Base-by-base conservation (phyloP, 257 asterid genomes). In the Thymus mandschuricus region DNA sequence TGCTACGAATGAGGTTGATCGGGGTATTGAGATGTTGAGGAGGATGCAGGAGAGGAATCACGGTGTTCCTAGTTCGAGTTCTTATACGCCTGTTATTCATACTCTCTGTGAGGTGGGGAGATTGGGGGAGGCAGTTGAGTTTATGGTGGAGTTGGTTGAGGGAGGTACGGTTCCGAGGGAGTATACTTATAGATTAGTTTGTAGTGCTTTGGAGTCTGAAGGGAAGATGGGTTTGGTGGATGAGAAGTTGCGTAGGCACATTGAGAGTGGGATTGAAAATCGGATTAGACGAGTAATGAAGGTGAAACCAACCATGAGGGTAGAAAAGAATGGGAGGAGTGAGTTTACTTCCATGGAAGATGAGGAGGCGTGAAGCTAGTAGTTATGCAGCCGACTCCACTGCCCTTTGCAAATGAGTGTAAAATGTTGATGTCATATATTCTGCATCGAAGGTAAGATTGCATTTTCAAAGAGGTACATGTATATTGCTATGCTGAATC, bases 81-180 rank as follows among this genome's bases (percentile, higher is more conserved):
- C 92, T 44, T 91, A 85, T 71, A 94, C 98, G 0, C 89, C 97
- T 2, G 81, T 91, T 28, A 86, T 91, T 66, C 99, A 94, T 73
- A 71, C 87, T 15, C 75, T 94, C 1, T 91, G 97, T 84, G 99
- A 89, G 83, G 85, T 78, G 9, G 95, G 95, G 72, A 89, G 98
- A 77, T 82, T 75, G 69, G 74, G 12, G 1, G 96, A 94, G 75
- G 98, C 97, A 6, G 68, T 74, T 71, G 86, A 76, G 76, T 84
- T 86, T 69, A 55, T 94, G 73, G 79, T 71, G 50, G 93, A 94
- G 88, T 76, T 89, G 84, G 90, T 84, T 15, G 74, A 66, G 61
- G 85, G 83, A 65, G 99, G 99, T 34, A 86, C 95, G 1, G 57
- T 84, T 76, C 97, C 98, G 0, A 87, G 99, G 65, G 97, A 86